These are phyloP conservation scores for Beauveria bassiana DNA, from an alignment of 2,329 filamentous ascomycete genomes.

Conservation along the genomic window DNA sequence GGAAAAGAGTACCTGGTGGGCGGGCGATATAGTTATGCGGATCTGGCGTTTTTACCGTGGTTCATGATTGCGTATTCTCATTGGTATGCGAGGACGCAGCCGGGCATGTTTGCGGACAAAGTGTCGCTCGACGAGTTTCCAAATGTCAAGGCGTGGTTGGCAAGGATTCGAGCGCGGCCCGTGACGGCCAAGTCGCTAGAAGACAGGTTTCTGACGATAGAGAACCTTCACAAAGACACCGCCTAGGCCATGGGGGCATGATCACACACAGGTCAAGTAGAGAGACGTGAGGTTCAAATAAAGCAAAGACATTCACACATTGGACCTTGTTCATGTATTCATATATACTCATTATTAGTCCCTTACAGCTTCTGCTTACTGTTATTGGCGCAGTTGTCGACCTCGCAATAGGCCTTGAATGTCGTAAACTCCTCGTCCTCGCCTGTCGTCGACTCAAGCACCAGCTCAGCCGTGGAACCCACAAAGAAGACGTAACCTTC, in stretches of 20 bases:
- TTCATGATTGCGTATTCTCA: neutral
- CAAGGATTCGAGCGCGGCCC: neutral
- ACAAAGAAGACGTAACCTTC: conserved; percentile 76
- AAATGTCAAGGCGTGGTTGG: conserved; percentile 1
- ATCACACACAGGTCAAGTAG: no score
- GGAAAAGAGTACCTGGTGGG: neutral
- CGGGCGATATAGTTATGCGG: neutral
- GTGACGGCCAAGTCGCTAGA: conserved; percentile 2
- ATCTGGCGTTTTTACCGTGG: conserved; percentile 4
- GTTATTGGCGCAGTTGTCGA: conserved; percentile 38
- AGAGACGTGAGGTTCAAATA: no score
- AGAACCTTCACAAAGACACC: neutral
- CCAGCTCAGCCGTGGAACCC: conserved; percentile 76
- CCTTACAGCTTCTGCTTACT: conserved; percentile 22
- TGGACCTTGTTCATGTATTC: neutral
- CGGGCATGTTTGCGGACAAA: neutral
- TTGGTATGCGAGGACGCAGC: neutral
- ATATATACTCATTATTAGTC: neutral
- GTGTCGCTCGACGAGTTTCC: neutral
- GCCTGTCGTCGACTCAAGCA: conserved; percentile 60
- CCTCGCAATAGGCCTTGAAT: conserved; percentile 91
- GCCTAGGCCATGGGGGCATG: neutral
- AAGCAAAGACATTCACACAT: neutral
- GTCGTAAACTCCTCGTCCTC: conserved; percentile 63
- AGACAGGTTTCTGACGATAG: neutral